Percentiles rank a stretch among this genome's conserved stretches.
These are phyloP conservation scores for Austroboletus olivaceoglutinosus DNA, from an alignment of 1,284 basidiomycete species.

Conservation along the genomic window DNA sequence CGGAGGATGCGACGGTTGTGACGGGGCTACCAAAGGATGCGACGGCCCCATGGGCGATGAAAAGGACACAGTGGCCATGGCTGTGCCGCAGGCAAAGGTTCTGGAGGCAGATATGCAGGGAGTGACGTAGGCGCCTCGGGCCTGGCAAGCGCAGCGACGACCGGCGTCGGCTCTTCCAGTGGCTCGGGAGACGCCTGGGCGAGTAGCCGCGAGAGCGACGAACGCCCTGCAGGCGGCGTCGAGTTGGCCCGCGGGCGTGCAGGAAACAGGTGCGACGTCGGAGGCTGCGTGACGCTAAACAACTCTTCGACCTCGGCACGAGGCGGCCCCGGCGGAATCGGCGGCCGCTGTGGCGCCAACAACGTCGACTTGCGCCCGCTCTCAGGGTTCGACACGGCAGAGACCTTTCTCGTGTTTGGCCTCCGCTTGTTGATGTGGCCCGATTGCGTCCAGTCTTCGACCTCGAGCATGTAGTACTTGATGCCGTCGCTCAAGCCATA, in stretches of 20 bases:
- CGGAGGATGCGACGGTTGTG: conserved; percentile 18
- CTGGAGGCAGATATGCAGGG: background rate
- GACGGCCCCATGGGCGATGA: conserved; percentile 26
- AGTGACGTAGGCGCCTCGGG: conserved; percentile 5
- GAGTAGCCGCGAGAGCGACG: conserved; percentile 69
- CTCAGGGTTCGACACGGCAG: conserved; percentile 39
- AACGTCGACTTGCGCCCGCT: conserved; percentile 36
- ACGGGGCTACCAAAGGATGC: conserved; percentile 23
- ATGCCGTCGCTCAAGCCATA: conserved; percentile 86
- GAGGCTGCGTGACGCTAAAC: conserved; percentile 57
- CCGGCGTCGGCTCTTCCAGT: conserved; percentile 25
- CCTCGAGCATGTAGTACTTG: conserved; percentile 91
- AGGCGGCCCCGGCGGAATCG: conserved; percentile 50
- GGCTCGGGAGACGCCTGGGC: conserved; percentile 61
- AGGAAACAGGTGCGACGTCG: conserved; percentile 63
- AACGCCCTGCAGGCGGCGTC: conserved; percentile 64
- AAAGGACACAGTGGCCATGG: conserved; percentile 29
- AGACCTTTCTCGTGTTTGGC: conserved; percentile 50
- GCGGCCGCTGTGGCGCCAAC: conserved; percentile 32
- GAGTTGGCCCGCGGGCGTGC: conserved; percentile 62
- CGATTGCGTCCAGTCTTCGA: conserved; percentile 88
- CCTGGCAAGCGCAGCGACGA: conserved; percentile 29
- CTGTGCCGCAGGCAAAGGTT: conserved; percentile 1
- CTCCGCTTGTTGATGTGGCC: conserved; percentile 58
- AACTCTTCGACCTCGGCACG: conserved; percentile 67